Evolutionary conservation across 2,329 filamentous ascomycete genomes (phyloP), one percentile per base, ranked within the genome.

Genomic region (Nigrospora osmanthi): DNA sequence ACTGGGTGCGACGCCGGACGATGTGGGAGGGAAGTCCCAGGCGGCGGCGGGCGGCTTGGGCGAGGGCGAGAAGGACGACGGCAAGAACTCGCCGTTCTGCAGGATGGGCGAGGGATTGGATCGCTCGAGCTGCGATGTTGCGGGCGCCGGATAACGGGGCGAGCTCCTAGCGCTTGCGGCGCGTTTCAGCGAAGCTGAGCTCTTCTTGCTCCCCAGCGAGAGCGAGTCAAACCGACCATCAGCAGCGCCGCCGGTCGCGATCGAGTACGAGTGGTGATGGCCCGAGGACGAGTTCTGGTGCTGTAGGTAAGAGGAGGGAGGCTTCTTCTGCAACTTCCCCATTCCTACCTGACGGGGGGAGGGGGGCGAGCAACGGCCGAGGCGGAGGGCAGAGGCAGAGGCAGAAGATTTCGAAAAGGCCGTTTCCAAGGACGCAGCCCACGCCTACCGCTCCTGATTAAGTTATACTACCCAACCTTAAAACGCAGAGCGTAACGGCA

Each of bases 111-210:
- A 75, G 48, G 67, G 66, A 58, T 72, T 51, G 44, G 47, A 10
- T 28, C 23, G 23, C 23, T 46, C 44, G 51, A 52, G 19, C 51
- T 50, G 37, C 49, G 49, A 45, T 52, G 43, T 60, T 58, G 49
- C 61, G 58, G 50, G 66, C 62, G 50, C 6, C 7, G 58, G 64
- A 58, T 71, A 69, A 60, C 69, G 69, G 59, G 72, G 71, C 47
- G 72, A 72, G 46, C 32, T 23, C 35, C 35, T 44, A 66, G 76
- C 76, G 63, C 76, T 80, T 53, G 79, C 78, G 59, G 76, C 71
- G 61, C 77, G 73, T 61, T 70, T 75, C 61, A 83, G 69, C 62
- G 76, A 81, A 57, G 75, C 73, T 54, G 78, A 80, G 73, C 78
- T 83, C 64, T 74, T 73, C 71, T 80, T 75, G 69, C 75, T 81